These are phyloP conservation scores for Penicillium crustosum DNA, from an alignment of 2,329 filamentous ascomycete genomes.

Conservation along the genomic window DNA sequence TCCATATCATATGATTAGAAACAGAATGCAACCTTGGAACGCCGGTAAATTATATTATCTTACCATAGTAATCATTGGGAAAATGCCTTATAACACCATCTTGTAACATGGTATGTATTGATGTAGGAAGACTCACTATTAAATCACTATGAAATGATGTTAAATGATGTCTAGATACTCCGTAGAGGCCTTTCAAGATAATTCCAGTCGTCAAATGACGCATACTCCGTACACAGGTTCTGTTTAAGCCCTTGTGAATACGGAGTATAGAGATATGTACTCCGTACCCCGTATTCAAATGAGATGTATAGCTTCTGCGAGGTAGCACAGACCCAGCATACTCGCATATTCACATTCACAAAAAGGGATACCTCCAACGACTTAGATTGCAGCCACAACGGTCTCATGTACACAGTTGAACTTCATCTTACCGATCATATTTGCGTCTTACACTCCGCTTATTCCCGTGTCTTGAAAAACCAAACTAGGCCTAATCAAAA, in stretches of 20 bases:
- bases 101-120: background rate
- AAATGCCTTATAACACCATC: background rate
- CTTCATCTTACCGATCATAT: background rate
- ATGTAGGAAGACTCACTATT: background rate
- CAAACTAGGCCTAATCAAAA: conserved; percentile 13
- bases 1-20: background rate
- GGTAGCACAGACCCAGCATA: conserved; percentile 1
- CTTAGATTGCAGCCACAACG: background rate
- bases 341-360: background rate
- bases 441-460: background rate
- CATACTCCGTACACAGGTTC: background rate
- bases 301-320: background rate
- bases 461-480: background rate
- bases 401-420: background rate
- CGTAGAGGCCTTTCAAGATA: background rate
- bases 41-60: no score
- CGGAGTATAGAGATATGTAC: background rate
- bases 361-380: background rate
- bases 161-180: background rate
- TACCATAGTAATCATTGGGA: background rate
- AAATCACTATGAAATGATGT: background rate
- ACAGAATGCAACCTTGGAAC: background rate
- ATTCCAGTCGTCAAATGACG: background rate
- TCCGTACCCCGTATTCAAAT: background rate
- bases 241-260: background rate